These are phyloP conservation scores for Gracilariopsis chorda DNA, from an alignment of 23 red algal genomes.

Conservation along the genomic window DNA sequence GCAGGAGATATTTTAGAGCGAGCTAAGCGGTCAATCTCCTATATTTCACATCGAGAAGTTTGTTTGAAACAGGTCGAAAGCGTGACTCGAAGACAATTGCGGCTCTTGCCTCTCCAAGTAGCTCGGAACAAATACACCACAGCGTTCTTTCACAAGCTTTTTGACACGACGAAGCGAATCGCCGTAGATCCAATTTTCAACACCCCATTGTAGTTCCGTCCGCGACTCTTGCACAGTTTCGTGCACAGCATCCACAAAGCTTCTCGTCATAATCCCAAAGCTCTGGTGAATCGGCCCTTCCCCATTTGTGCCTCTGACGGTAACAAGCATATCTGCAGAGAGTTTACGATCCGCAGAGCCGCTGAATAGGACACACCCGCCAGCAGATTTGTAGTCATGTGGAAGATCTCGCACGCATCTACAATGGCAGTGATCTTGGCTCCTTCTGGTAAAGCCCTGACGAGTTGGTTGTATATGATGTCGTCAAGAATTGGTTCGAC, in stretches of 20 bases:
- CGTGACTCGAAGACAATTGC: constrained; percentile 56
- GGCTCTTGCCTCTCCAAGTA: constrained; percentile 47
- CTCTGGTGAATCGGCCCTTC: neutral
- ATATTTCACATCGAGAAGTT: constrained; percentile 42
- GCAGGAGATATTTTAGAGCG: no score
- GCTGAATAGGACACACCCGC: constrained; percentile 51
- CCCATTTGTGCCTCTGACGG: neutral
- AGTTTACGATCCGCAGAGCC: constrained; percentile 55
- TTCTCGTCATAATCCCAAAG: constrained; percentile 51
- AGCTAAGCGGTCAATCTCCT: no score
- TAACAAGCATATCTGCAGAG: constrained; percentile 43
- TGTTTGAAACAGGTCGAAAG: constrained; percentile 1
- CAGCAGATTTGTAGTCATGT: constrained; percentile 27
- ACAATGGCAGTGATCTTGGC: constrained; percentile 59
- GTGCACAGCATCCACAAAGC: constrained; percentile 46
- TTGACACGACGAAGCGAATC: constrained; percentile 16
- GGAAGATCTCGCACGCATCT: constrained; percentile 27
- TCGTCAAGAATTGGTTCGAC: constrained; percentile 48
- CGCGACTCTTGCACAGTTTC: constrained; percentile 18
- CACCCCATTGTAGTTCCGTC: neutral
- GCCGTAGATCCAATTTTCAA: constrained; percentile 52
- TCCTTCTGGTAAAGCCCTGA: constrained; percentile 29
- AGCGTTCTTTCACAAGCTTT: constrained; percentile 32
- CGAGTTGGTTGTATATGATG: constrained; percentile 43
- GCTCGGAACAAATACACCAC: neutral